Conservation (phyloP, 2,329 filamentous ascomycete species). For the Exophiala dermatitidis region DNA sequence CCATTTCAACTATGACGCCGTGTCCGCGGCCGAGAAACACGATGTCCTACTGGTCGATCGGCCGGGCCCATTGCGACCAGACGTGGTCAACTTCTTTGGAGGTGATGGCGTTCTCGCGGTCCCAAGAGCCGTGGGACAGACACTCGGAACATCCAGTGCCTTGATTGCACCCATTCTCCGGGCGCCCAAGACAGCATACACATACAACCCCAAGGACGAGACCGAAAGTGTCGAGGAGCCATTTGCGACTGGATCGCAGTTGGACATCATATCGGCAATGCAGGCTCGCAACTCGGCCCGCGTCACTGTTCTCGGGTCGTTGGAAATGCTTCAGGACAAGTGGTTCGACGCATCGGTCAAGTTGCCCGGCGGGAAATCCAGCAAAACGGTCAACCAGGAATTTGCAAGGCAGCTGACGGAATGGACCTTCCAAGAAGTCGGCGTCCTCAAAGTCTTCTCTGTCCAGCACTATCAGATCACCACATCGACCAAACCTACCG, state of each 20-base stretch:
- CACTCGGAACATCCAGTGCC: slow-evolving; percentile 65
- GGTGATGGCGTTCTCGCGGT: slow-evolving; percentile 68
- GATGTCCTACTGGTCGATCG: slow-evolving; percentile 75
- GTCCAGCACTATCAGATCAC: slow-evolving; percentile 62
- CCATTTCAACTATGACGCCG: slow-evolving; percentile 86
- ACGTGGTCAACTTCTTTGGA: slow-evolving; percentile 70
- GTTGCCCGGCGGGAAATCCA: slow-evolving; percentile 47
- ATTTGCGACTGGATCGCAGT: slow-evolving; percentile 75
- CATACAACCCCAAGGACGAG: slow-evolving; percentile 89
- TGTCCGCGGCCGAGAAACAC: slow-evolving; percentile 71
- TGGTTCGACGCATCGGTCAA: slow-evolving; percentile 81
- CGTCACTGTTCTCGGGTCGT: slow-evolving; percentile 74
- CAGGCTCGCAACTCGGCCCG: slow-evolving; percentile 93
- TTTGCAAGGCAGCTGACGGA: slow-evolving; percentile 79
- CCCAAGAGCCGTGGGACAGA: slow-evolving; percentile 72
- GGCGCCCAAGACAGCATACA: slow-evolving; percentile 79
- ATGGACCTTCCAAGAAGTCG: slow-evolving; percentile 95
- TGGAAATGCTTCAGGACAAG: slow-evolving; percentile 77
- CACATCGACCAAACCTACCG: slow-evolving; percentile 46
- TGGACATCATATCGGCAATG: slow-evolving; percentile 74
- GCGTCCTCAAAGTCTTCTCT: slow-evolving; percentile 75
- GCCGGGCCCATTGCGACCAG: slow-evolving; percentile 58
- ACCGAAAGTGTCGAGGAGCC: slow-evolving; percentile 62
- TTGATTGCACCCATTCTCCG: slow-evolving; percentile 75
- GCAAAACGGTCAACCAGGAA: slow-evolving; percentile 68